A percentile compares a stretch with the other conserved stretches of the same genome.
phyloP scores from a whole-genome alignment of 768 basidiomycete species.

The Filobasidium floriforme region DNA sequence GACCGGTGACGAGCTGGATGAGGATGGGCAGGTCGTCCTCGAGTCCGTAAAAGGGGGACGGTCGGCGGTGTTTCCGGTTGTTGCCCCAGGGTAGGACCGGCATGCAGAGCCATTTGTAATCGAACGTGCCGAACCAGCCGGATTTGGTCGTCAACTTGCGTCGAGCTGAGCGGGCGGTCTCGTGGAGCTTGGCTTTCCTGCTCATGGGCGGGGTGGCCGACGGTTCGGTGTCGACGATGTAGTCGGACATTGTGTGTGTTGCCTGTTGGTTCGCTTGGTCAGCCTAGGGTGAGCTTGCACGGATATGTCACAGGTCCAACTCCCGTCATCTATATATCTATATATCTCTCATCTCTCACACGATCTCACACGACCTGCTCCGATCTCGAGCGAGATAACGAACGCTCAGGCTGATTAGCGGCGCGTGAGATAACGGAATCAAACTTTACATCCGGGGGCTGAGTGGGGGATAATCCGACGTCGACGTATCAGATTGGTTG shows the following conservation, averaged over 20 bases:
- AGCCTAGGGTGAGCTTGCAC: too few relatives aligned
- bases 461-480: too few relatives aligned
- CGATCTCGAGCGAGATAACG: too few relatives aligned
- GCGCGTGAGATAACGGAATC: too few relatives aligned
- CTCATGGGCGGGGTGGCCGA: not conserved
- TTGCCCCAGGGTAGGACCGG: conserved; percentile 59
- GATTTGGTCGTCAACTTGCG: conserved; percentile 34
- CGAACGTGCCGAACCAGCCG: conserved; percentile 79
- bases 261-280: too few relatives aligned
- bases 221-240: not conserved
- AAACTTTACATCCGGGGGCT: too few relatives aligned
- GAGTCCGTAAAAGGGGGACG: conserved; percentile 68
- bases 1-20: conserved; percentile 64
- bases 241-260: not conserved
- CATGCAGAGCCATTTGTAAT: conserved; percentile 64
- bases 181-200: not conserved
- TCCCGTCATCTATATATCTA: too few relatives aligned
- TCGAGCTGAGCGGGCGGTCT: not conserved
- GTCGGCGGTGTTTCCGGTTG: conserved; percentile 36
- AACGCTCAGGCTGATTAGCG: too few relatives aligned
- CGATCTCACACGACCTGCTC: too few relatives aligned
- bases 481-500: too few relatives aligned
- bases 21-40: conserved; percentile 65
- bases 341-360: too few relatives aligned
- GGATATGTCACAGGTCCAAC: too few relatives aligned